Evolutionary conservation across 2,329 filamentous ascomycete species (phyloP).

Genomic region (Ilyonectria sp.): DNA sequence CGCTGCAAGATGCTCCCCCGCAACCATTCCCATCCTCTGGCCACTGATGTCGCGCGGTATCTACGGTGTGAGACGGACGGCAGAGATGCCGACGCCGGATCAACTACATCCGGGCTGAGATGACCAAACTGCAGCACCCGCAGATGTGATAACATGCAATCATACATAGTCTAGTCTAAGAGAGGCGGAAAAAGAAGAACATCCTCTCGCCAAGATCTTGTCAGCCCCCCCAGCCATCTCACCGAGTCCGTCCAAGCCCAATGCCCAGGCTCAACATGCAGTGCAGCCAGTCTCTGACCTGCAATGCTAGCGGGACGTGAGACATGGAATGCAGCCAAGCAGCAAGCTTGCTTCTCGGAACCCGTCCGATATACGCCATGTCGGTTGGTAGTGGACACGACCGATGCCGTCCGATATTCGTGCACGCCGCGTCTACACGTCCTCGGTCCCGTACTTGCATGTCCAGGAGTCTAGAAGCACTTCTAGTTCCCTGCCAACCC

Average conservation of each 20-base stretch:
- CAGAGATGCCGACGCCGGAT: neutral
- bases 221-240: neutral
- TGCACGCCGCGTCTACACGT: neutral
- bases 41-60: neutral
- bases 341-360: constrained; percentile 19
- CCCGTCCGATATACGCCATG: constrained; percentile 15
- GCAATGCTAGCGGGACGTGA: constrained; percentile 2
- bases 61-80: constrained; percentile 2
- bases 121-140: neutral
- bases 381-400: neutral
- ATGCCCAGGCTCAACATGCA: neutral
- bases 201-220: no score
- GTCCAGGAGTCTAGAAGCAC: neutral
- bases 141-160: no score
- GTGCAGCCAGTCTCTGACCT: neutral
- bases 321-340: constrained; percentile 10
- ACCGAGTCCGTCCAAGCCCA: neutral
- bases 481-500: neutral
- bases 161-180: no score
- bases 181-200: no score
- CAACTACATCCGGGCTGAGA: neutral
- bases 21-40: neutral
- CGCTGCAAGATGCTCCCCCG: neutral
- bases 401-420: constrained; percentile 21
- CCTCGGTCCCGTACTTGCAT: neutral